A percentile compares a stretch with the other conserved stretches of the same genome.
Conservation (phyloP, 129 eudicot genomes). For the Helianthus tuberosus region DNA sequence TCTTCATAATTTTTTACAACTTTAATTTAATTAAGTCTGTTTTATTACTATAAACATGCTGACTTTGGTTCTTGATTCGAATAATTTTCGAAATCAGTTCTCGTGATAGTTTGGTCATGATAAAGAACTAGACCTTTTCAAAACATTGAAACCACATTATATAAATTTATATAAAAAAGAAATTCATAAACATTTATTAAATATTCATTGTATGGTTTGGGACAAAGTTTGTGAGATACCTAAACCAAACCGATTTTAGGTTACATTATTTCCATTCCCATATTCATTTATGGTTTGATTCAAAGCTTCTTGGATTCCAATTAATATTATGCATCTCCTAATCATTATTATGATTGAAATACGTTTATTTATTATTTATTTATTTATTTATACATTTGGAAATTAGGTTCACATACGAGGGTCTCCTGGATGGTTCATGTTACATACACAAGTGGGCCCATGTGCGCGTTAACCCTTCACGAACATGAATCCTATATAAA, state of each 20-base stretch:
- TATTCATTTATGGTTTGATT: not conserved
- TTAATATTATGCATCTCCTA: not conserved
- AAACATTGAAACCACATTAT: not conserved
- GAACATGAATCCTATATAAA: constrained; percentile 34
- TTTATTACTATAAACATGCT: no score
- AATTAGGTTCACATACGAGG: constrained; percentile 5
- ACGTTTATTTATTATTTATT: not conserved
- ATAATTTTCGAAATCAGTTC: no score
- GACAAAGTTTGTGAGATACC: constrained; percentile 17
- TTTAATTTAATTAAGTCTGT: no score
- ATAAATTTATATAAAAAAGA: not conserved
- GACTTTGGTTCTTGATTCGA: no score
- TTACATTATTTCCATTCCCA: constrained; percentile 10
- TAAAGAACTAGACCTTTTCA: not conserved
- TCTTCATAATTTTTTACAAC: no score
- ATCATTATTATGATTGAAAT: constrained; percentile 5
- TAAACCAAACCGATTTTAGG: constrained; percentile 6
- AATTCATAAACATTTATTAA: not conserved
- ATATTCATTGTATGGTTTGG: not conserved
- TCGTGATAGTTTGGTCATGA: not conserved
- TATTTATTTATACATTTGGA: not conserved
- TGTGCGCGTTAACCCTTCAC: constrained; percentile 18
- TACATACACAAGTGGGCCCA: constrained; percentile 29
- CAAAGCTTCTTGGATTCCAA: not conserved
- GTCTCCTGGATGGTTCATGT: constrained; percentile 21